Evolutionary conservation across 345 rosid genomes (phyloP), one percentile per base, ranked within the genome.

Genomic region (Syzygium aqueum): DNA sequence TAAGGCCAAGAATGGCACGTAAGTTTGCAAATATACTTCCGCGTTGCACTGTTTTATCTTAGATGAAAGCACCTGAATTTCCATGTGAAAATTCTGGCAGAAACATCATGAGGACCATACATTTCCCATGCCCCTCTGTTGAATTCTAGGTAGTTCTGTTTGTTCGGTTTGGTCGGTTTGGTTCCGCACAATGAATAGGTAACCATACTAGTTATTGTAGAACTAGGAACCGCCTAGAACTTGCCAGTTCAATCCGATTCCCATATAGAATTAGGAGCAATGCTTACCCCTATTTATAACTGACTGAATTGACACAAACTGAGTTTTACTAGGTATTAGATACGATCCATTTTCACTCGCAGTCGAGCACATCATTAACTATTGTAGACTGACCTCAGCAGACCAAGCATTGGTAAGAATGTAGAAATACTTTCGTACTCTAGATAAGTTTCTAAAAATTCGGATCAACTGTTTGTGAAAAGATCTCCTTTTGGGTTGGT

Each of bases 1-100:
- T 95, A 85, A 97, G 99, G 92, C 99, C 98, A 53, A 93, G 98
- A 92, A 95, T 95, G 99, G 99, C 99, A 90, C 92, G 95, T 33
- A 37, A 19, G 23, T 73, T 33, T 73, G 82, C 8, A 2, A 37
- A 21, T 5, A 10, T 73, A 11, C 27, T 1, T 73, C 4, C 14
- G 27, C 5, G 49, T 10, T 37, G 27, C 82, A 19, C 27, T 9
- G 27, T 37, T 19, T 23, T 73, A 61, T 13, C 37, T 61, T 6
- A n/a, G 3, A 5, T 33, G 82, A 73, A 37, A 73, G 49, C 82
- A 37, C 49, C 2, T 73, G 27, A 73, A 19, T 73, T 73, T 37
- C 49, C 49, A 1, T 8, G 0, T 5, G 27, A 21, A 73, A 14
- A 73, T 37, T 73, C 23, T 19, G 6, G 27, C 21, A 73, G 49